Evolutionary conservation across 495 filamentous ascomycete genomes (phyloP), one percentile per base, ranked within the genome.

Genomic region (Xylaria scruposa): DNA sequence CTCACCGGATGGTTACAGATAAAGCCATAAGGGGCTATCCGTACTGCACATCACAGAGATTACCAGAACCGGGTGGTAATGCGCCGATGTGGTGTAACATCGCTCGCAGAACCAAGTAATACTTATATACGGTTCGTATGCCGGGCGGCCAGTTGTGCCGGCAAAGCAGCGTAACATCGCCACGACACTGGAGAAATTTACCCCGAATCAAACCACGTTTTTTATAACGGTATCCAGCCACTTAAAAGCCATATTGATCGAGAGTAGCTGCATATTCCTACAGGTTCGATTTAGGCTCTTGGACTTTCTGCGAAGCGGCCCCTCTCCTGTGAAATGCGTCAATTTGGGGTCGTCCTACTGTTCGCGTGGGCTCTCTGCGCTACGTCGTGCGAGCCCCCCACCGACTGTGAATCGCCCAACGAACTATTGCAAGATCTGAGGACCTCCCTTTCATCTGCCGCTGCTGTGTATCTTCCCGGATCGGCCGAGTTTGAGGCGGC

Each of bases 381-480:
- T 31, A 33, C 36, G 4, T 24, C 53, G 42, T 42, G 12, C 29
- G 36, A 29, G n/a, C 29, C 24, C 68, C 56, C 58, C n/a, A 12
- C 26, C 3, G 2, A 49, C 21, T 70, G 56, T 44, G 13, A 62
- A 44, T 44, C 54, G 7, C 40, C 67, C 29, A 33, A 31, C 40
- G 24, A 58, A 5, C 17, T 70, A 21, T 26, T 62, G 3, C 54
- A 29, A 19, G 44, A 12, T 8, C 17, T 67, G 36, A 69, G 46
- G 68, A 70, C 6, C 71, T 83, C 40, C 65, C 83, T 87, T n/a
- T 88, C 86, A 1, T 60, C 51, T 10, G 67, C 73, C 29, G 83
- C 85, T 24, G 72, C 84, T 60, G 73, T 89, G 29, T 87, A 85
- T 72, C 80, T 74, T 46, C 85, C 84, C 7, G 80, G 80, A 4